phyloP scores from a whole-genome alignment of 495 filamentous ascomycete species.

The Cairneyella variabilis region DNA sequence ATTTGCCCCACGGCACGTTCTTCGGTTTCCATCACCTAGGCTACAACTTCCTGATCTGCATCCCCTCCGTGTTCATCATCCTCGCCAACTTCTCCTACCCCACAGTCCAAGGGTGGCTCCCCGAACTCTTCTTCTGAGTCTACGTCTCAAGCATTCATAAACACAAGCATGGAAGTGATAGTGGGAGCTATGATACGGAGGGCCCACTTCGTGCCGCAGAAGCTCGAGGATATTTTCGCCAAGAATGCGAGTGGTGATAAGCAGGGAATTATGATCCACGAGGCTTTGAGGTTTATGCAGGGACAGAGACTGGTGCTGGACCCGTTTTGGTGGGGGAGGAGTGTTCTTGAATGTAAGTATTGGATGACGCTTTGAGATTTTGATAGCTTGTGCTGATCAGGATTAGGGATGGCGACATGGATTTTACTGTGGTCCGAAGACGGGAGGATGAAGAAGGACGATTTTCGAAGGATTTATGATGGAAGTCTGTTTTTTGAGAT shows the following conservation, averaged over 20 bases:
- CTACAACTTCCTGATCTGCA: slow-evolving; percentile 43
- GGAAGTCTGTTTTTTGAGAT: slow-evolving; percentile 40
- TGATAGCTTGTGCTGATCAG: not conserved
- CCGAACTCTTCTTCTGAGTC: slow-evolving; percentile 50
- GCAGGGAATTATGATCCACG: slow-evolving; percentile 28
- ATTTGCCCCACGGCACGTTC: slow-evolving; percentile 52
- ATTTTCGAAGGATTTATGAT: slow-evolving; percentile 29
- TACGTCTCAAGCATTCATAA: slow-evolving; percentile 48
- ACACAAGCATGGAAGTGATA: slow-evolving; percentile 56
- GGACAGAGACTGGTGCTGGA: slow-evolving; percentile 41
- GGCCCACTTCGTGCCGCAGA: slow-evolving; percentile 50
- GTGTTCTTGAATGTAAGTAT: slow-evolving; percentile 37
- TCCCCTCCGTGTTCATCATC: slow-evolving; percentile 42
- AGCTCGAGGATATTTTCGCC: slow-evolving; percentile 55
- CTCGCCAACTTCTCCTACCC: slow-evolving; percentile 49
- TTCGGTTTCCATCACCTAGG: slow-evolving; percentile 48
- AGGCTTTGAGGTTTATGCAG: slow-evolving; percentile 32
- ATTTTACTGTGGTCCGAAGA: slow-evolving; percentile 36
- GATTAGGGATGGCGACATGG: slow-evolving; percentile 45
- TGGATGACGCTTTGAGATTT: not conserved
- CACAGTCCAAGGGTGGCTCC: slow-evolving; percentile 35
- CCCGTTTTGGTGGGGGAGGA: slow-evolving; percentile 40
- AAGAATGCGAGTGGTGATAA: slow-evolving; percentile 39
- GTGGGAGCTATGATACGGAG: slow-evolving; percentile 47
- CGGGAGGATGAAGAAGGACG: slow-evolving; percentile 30